Conservation (phyloP, 2,329 filamentous ascomycete genomes). For the Fusarium tanahbumbuense region DNA sequence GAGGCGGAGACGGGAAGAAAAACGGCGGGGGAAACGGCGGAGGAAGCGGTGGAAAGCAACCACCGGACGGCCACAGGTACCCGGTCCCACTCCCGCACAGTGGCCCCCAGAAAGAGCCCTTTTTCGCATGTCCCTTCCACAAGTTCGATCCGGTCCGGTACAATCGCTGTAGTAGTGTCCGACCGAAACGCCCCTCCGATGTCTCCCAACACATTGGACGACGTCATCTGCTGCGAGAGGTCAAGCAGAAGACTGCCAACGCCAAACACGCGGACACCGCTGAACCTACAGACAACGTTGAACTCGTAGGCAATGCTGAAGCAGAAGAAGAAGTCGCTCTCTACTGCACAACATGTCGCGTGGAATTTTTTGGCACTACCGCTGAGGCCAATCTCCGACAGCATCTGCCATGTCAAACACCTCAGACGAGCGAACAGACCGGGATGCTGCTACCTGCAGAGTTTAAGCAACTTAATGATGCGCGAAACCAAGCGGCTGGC, state of each 20-base stretch:
- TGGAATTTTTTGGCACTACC: neutral
- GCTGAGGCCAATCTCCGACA: neutral
- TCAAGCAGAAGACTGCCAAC: conserved; percentile 1
- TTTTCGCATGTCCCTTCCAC: conserved; percentile 1
- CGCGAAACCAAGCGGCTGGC: neutral
- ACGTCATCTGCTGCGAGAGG: neutral
- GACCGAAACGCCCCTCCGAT: neutral
- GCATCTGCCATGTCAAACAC: neutral
- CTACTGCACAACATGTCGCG: neutral
- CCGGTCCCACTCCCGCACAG: neutral
- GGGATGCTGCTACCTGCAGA: conserved; percentile 3
- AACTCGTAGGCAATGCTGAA: neutral
- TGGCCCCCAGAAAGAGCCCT: neutral
- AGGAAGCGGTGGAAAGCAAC: conserved; percentile 3
- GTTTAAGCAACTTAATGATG: neutral
- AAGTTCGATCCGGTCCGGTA: neutral
- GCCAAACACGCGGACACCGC: neutral
- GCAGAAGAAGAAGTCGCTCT: neutral
- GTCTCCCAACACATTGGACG: neutral
- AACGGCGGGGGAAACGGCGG: neutral
- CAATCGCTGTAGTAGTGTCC: conserved; percentile 1
- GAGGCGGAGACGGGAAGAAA: neutral
- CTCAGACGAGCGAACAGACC: conserved; percentile 1
- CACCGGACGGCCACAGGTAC: conserved; percentile 1
- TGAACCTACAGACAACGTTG: neutral